Evolutionary conservation across 192 early-diverging fungal genomes (phyloP), one percentile per base, ranked within the genome.

Genomic region (Coemansia sp.): DNA sequence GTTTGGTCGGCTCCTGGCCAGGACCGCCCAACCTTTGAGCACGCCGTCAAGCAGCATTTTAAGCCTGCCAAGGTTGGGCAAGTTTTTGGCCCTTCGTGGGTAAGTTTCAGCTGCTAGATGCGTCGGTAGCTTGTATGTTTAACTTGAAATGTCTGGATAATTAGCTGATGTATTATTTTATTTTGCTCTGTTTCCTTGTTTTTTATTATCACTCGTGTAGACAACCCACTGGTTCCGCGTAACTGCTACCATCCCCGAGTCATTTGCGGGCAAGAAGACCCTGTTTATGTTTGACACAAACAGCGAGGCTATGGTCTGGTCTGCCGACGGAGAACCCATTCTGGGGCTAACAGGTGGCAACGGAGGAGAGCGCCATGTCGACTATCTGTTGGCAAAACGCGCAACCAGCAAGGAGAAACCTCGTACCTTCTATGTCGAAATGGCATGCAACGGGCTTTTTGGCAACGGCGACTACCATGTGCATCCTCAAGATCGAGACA

Each of bases 391-490:
- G 55, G 78, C 83, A 2, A 38, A 68, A 4, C 64, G 63, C 30
- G 86, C 85, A 0, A 68, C 57, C 12, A 72, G 17, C 50, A 71
- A 42, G 71, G 73, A 84, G 83, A 48, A 72, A 60, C 77, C 22
- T 55, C 89, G 89, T 49, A 75, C 88, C 40, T 86, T 96, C 40
- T 96, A 90, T 73, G 71, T 97, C 45, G 96, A 97, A 67, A 89
- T 93, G 80, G 94, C 92, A 0, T 94, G 92, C 72, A 96, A 97
- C 68, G 91, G 88, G 7, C 86, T 97, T 85, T 95, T 96, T 83
- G 95, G 96, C n/a, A 84, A 78, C 49, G 93, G 91, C 25, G 72
- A 83, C 17, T 81, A 75, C 69, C 84, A 83, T 0, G 30, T 83
- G 48, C 76, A 85, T 32, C 88, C 92, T 2, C 92, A 92, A 4